Percentiles rank a stretch among this genome's conserved stretches.
Conservation (phyloP, 805 yeast genomes). For the Naumovozyma castellii region DNA sequence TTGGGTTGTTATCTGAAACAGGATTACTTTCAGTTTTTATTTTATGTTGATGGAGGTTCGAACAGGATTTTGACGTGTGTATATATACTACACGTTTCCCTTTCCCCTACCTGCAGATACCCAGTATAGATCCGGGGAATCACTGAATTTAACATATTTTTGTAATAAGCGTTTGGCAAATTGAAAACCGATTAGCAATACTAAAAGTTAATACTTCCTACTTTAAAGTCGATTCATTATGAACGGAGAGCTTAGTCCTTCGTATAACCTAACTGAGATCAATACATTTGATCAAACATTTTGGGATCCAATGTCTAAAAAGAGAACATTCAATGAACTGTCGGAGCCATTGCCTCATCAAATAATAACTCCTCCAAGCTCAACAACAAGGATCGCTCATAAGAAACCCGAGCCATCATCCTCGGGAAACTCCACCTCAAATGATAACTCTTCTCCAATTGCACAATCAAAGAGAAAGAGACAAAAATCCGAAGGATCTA, state of each 20-base stretch:
- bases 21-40: no score
- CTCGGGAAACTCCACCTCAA: neutral
- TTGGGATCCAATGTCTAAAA: slow-evolving; percentile 1
- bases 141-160: no score
- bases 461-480: slow-evolving; percentile 22
- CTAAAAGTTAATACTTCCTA: no score
- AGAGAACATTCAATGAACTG: slow-evolving; percentile 6
- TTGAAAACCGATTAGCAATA: neutral
- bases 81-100: neutral
- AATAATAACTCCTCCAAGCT: slow-evolving; percentile 25
- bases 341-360: slow-evolving; percentile 5
- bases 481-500: slow-evolving; percentile 21
- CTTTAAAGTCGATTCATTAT: no score
- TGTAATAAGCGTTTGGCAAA: neutral
- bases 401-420: slow-evolving; percentile 1
- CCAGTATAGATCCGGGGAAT: no score
- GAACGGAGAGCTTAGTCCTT: slow-evolving; percentile 4
- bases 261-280: neutral
- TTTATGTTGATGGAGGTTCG: no score
- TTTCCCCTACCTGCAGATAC: no score
- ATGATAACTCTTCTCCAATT: slow-evolving; percentile 23
- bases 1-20: neutral
- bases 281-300: neutral
- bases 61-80: no score
- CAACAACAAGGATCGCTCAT: slow-evolving; percentile 13